Base-by-base conservation (phyloP, 177 flowering plant genomes). In the Vitis hybrid region DNA sequence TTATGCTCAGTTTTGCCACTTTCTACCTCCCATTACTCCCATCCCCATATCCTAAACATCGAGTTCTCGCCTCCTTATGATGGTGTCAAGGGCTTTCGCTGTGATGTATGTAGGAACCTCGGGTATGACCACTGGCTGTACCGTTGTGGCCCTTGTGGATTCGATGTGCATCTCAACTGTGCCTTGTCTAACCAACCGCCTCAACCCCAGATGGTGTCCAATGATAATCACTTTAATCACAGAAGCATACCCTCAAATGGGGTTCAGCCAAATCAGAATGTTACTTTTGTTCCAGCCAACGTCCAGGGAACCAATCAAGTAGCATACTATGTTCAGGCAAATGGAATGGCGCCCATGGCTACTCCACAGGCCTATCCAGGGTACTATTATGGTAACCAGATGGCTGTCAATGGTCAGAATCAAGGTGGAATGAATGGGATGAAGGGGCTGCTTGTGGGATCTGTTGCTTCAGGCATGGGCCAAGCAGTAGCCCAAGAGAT, bases 1-100 rank as follows among this genome's bases (percentile, higher is more conserved):
- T 57, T 71, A 26, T 71, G 74, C 62, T 49, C 59, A 8, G 68
- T 68, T 2, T 13, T 45, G 45, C 74, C 69, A 50, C 29, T 71
- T 5, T 71, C 69, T 5, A 26, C 45, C 45, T 33, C 45, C 45
- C 45, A 33, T 33, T 6, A 33, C 45, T 33, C 7, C 45, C 45
- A 33, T 33, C 45, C 45, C 45, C 45, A 33, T 33, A 6, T 33
- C 45, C 45, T 33, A 33, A 33, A 33, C 45, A 5, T 33, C 7
- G 45, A 33, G 7, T 33, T 33, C 45, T 33, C 45, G 7, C 7
- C 45, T 33, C 45, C 45, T 33, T 33, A 12, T 52, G 13, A 52
- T 52, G 55, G 55, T 15, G n/a, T 52, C 13, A 52, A 52, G 14
- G 55, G 15, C n/a, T 52, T 52, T 52, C 55, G 55, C 4, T 52